These are phyloP conservation scores for Sclerotinia minor DNA, from an alignment of 2,329 filamentous ascomycete species.

Conservation along the genomic window DNA sequence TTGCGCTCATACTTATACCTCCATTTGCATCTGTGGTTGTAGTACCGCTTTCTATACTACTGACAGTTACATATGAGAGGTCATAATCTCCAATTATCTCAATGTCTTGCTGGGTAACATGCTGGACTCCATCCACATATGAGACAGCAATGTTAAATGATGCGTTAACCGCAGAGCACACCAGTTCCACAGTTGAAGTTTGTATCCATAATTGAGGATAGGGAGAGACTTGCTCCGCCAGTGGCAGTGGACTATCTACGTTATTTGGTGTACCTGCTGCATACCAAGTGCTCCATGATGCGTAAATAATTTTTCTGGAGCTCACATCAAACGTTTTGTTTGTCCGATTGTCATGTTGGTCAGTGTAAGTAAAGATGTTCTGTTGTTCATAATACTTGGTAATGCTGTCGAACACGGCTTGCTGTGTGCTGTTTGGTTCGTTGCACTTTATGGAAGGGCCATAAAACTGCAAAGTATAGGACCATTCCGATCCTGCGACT, in stretches of 20 bases:
- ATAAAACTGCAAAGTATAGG: constrained; percentile 29
- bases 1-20: background rate
- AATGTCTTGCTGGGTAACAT: background rate
- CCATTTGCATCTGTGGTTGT: background rate
- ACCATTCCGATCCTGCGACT: constrained; percentile 25
- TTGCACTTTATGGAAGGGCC: constrained; percentile 29
- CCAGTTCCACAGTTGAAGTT: constrained; percentile 23
- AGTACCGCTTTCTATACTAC: background rate
- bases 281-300: constrained; percentile 8
- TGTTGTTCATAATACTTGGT: background rate
- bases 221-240: background rate
- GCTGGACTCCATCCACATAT: constrained; percentile 18
- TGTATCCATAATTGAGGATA: constrained; percentile 27
- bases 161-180: constrained; percentile 29
- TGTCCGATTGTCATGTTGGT: background rate
- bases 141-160: constrained; percentile 29
- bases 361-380: constrained; percentile 1
- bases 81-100: background rate
- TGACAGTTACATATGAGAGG: background rate
- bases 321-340: background rate
- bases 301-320: background rate
- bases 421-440: constrained; percentile 19
- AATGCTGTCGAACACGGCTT: constrained; percentile 20
- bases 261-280: background rate
- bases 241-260: background rate